Base-by-base conservation (phyloP, 441 rosid genomes). In the Erodium moschatum region DNA sequence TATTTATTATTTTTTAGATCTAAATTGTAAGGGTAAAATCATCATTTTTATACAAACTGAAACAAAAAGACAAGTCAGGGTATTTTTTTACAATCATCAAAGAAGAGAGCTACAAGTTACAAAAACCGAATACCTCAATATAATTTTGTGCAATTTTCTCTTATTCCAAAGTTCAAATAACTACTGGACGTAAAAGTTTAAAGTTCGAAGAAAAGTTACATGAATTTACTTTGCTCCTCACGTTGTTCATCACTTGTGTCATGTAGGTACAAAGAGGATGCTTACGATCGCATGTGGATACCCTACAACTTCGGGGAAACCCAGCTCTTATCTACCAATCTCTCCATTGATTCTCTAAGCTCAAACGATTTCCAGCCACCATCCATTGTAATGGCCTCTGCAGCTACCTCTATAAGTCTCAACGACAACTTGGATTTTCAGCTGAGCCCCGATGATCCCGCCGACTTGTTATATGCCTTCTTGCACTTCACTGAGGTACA, bases 211-310 rank as follows among this genome's bases (percentile, higher is more conserved):
- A 46, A 27, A 54, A 27, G 4, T 46, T 1, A 0, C 7, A n/a
- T 4, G 16, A n/a, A 31, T 38, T 38, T 5, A 38, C 44, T 24
- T 24, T 24, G 27, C 27, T 24, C 27, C 1, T 24, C 27, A 24
- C 27, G 9, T 38, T 38, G 44, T 9, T 38, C 9, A 5, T 38
- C 9, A 38, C 44, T 38, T 38, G 44, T 38, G 44, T 38, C 44
- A 38, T 19, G n/a, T 65, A 65, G 69, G 64, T 71, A 65, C 52
- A 67, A 67, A 1, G 9, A 16, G 4, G 73, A 71, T 33, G 10
- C 19, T 15, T 71, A 27, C 20, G 73, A 71, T 54, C 73, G 73
- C 1, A 29, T 71, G 4, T 71, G 73, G 73, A 5, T 19, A 6
- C 62, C 62, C 19, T 56, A n/a, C 4, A 56, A 56, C 9, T 19